Evolutionary conservation across 2,329 filamentous ascomycete species (phyloP).

Genomic region (Dothidotthia symphoricarpi): DNA sequence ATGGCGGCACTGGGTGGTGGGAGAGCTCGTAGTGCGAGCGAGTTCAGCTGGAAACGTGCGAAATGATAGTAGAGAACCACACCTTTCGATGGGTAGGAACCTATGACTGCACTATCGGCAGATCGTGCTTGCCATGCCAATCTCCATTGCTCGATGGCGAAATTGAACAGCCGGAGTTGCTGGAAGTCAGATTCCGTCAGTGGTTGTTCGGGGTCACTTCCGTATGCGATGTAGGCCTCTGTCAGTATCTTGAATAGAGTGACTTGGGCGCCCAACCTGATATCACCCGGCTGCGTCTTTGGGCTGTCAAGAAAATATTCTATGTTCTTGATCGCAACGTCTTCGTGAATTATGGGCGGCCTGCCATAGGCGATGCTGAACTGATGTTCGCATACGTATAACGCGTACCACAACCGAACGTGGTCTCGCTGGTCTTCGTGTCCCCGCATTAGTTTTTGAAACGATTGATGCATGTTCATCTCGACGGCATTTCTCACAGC

Average conservation of each 20-base stretch:
- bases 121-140: slow-evolving; percentile 40
- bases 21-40: slow-evolving; percentile 46
- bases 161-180: slow-evolving; percentile 43
- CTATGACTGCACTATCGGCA: slow-evolving; percentile 27
- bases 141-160: slow-evolving; percentile 47
- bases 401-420: slow-evolving; percentile 42
- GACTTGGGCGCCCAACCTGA: slow-evolving; percentile 33
- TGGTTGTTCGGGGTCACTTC: slow-evolving; percentile 38
- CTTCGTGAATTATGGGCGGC: slow-evolving; percentile 42
- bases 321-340: slow-evolving; percentile 39
- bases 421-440: slow-evolving; percentile 37
- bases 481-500: slow-evolving; percentile 44
- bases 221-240: slow-evolving; percentile 35
- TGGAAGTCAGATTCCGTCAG: slow-evolving; percentile 41
- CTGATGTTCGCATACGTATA: slow-evolving; percentile 45
- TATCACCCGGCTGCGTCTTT: slow-evolving; percentile 29
- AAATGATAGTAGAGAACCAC: slow-evolving; percentile 56
- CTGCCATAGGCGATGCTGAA: slow-evolving; percentile 45
- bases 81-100: slow-evolving; percentile 48
- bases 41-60: slow-evolving; percentile 54
- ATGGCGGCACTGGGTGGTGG: slow-evolving; percentile 47
- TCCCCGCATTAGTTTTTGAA: slow-evolving; percentile 37
- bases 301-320: slow-evolving; percentile 34
- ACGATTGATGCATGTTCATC: slow-evolving; percentile 43
- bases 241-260: slow-evolving; percentile 36